phyloP scores from a whole-genome alignment of 2,329 filamentous ascomycete genomes.

The Fusarium falciforme region DNA sequence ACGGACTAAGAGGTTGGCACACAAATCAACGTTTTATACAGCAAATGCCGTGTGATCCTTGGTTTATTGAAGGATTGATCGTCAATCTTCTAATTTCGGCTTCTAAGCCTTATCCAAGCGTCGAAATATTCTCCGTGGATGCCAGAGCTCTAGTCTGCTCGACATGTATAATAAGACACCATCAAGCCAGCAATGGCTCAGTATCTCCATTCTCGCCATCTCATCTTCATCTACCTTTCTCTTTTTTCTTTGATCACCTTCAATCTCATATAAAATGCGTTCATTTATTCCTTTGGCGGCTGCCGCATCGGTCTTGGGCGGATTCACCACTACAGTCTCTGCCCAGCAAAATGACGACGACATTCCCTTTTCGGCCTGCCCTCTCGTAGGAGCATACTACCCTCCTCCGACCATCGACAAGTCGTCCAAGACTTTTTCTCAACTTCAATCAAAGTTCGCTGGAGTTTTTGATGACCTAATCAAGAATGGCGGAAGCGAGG shows the following conservation, averaged over 20 bases:
- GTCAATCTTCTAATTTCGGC: not conserved
- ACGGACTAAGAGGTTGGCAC: not conserved
- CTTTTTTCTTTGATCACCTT: not conserved
- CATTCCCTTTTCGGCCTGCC: conserved; percentile 32
- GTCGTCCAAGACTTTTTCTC: not conserved
- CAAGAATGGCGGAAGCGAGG: conserved; percentile 22
- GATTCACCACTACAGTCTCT: not conserved
- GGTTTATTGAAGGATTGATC: not conserved
- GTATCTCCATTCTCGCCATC: not conserved
- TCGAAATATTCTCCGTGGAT: not conserved
- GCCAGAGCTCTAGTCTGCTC: no score
- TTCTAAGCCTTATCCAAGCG: conserved; percentile 14
- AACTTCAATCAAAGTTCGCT: conserved; percentile 8
- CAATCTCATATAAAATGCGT: not conserved
- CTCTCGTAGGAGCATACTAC: conserved; percentile 36
- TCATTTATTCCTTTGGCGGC: not conserved
- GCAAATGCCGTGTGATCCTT: not conserved
- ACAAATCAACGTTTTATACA: not conserved
- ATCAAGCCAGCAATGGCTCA: not conserved
- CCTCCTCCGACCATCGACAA: conserved; percentile 26
- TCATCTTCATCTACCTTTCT: not conserved
- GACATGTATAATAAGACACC: not conserved
- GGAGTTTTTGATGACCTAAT: conserved; percentile 26
- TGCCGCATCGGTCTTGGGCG: not conserved
- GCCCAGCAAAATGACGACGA: conserved; percentile 7